These are phyloP conservation scores for Geoglossum cookeanum DNA, from an alignment of 2,329 filamentous ascomycete species.

Conservation along the genomic window DNA sequence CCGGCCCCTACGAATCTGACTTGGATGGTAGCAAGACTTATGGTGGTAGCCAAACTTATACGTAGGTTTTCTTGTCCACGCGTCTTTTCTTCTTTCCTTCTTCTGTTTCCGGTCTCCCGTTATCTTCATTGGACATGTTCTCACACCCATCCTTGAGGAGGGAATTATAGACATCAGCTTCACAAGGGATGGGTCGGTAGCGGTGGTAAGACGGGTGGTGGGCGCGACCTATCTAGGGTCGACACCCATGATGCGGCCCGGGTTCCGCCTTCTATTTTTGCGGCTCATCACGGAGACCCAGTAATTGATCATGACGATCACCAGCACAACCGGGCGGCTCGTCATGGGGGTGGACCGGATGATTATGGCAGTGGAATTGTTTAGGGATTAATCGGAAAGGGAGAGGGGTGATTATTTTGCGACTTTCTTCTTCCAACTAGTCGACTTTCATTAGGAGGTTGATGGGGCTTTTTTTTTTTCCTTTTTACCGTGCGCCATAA, in stretches of 20 bases:
- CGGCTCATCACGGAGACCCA: constrained; percentile 3
- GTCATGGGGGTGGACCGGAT: constrained; percentile 2
- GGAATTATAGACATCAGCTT: no score
- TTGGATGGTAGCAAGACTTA: constrained; percentile 4
- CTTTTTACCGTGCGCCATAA: no score
- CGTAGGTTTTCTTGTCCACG: neutral
- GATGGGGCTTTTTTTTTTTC: no score
- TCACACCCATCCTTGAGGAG: neutral
- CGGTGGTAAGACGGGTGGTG: neutral
- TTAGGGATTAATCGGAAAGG: neutral
- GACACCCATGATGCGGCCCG: constrained; percentile 4
- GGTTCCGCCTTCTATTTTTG: constrained; percentile 4
- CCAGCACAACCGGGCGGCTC: constrained; percentile 1
- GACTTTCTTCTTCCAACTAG: no score
- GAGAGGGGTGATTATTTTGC: no score
- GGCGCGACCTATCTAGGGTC: neutral
- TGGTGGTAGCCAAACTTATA: constrained; percentile 1
- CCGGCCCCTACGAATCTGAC: constrained; percentile 11
- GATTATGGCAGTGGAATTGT: constrained; percentile 2
- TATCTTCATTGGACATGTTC: neutral
- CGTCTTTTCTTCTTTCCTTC: neutral
- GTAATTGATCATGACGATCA: constrained; percentile 4
- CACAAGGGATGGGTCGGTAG: no score
- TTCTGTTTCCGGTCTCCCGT: neutral
- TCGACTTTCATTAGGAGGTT: no score